Base-by-base conservation (phyloP, 1,284 basidiomycete genomes). In the Hymenochaete sp. region DNA sequence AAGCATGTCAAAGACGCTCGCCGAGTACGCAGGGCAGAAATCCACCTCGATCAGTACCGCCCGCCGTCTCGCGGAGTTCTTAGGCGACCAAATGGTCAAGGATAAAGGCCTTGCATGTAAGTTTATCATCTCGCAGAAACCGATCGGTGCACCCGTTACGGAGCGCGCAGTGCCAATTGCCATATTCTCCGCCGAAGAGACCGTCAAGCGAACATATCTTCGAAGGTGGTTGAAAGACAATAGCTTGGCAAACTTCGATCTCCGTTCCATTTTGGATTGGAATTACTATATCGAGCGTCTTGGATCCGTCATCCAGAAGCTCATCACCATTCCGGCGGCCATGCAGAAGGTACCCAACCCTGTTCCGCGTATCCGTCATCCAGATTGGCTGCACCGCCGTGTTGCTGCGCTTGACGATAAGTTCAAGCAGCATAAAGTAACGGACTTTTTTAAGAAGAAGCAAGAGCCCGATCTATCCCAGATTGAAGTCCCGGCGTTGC, bases 101-200 rank as follows among this genome's bases (percentile, higher is more conserved):
- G 95, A 98, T 70, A 98, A 98, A 62, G 96, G 96, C 47, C 78
- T 99, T 10, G 91, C 96, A 1, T 98, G 96, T 74, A 95, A 95
- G 58, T 98, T 98, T 64, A 93, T 99, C 70, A 97, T 99, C 57
- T 98, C 95, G 19, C 85, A 86, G 18, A 91, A 90, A 59, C 96
- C 96, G 2, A 72, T 79, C 37, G 95, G 93, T 9, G 89, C 93
- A 0, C 93, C 96, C 0, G 93, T 99, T 50, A 98, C 96, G 2
- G 96, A 98, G 53, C 82, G 96, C 37, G 96, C 96, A 3, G 81
- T 99, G 27, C 96, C 96, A 1, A 82, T 99, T n/a, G 96, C 96
- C 16, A 98, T 99, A 56, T 98, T 99, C 65, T 93, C 93, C 13
- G 91, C 96, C 0, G 95, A 98, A 59, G 86, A 90, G 51, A 77